Conservation (phyloP, 352 stramenopile genomes). For the Phytophthora sansomeana region DNA sequence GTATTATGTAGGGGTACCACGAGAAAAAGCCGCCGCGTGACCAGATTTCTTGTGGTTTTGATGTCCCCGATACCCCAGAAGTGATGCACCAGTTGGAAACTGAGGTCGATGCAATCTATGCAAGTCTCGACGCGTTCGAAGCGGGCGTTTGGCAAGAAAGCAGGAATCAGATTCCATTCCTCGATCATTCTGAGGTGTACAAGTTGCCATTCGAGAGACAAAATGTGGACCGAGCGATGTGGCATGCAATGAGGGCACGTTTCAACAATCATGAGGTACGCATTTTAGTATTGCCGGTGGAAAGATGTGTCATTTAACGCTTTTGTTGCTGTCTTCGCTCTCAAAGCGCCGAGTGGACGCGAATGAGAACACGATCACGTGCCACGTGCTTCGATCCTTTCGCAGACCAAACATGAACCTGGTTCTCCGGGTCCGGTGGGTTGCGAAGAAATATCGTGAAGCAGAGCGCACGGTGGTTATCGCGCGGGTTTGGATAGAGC, state of each 20-base stretch:
- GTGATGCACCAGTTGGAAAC: constrained; percentile 9
- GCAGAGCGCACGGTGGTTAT: constrained; percentile 20
- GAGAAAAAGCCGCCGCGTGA: neutral
- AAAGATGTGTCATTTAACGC: no score
- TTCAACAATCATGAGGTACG: constrained; percentile 25
- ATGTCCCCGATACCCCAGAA: constrained; percentile 3
- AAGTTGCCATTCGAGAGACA: constrained; percentile 22
- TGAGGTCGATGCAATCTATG: constrained; percentile 17
- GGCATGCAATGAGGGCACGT: constrained; percentile 11
- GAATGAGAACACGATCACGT: constrained; percentile 15
- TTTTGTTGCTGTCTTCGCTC: neutral
- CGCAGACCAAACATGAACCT: constrained; percentile 10
- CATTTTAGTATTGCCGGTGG: no score
- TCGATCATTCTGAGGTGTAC: constrained; percentile 22
- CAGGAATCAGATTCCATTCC: constrained; percentile 7
- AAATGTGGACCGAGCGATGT: constrained; percentile 20
- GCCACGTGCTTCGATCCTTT: constrained; percentile 11
- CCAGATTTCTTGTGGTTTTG: neutral
- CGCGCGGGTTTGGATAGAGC: constrained; percentile 13
- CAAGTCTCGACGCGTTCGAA: constrained; percentile 17
- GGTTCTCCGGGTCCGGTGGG: constrained; percentile 22
- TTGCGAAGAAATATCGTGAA: constrained; percentile 19
- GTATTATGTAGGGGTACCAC: constrained; percentile 18
- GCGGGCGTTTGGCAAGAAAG: neutral
- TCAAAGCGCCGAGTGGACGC: constrained; percentile 7